Base-by-base conservation (phyloP, 164 flowering plant genomes). In the Berberis vulgaris region DNA sequence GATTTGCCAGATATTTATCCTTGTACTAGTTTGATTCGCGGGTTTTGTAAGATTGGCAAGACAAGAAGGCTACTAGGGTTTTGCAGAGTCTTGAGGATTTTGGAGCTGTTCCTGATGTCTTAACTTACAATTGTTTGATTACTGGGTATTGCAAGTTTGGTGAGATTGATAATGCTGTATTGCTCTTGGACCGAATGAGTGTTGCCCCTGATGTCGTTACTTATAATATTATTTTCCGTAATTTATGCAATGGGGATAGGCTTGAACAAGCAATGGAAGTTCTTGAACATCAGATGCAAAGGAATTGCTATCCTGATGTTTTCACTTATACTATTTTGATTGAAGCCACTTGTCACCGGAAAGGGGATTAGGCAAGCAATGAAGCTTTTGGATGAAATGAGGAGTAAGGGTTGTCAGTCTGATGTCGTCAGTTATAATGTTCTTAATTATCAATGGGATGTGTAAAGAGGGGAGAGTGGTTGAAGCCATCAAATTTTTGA, bases 331-430 rank as follows among this genome's bases (percentile, higher is more conserved):
- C 97, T 2, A 86, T 91, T 65, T 71, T 91, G 83, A 85, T 91
- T n/a, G 91, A 91, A 78, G 97, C 91, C 1, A 84, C 90, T 45
- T 88, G 94, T 70, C 81, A 77, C 67, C 91, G 81, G 68, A 78
- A 80, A 67, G 97, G 97, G 97, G 11, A 91, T 91, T 64, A 84
- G 70, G 39, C 83, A 88, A 67, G 97, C 89, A 13, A 85, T 87
- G 96, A 86, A 87, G 82, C 84, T 91, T 45, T 63, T 91, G 57
- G 94, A 91, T 81, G 96, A 91, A 74, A 91, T 91, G 96, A 82
- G 82, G 74, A 80, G 59, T 63, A 85, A 76, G 72, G 96, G 96
- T 6, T 86, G 96, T 69, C 82, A 81, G n/a, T 94, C 97, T 11
- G 96, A 91, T 78, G 83, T 87, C 1, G 87, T 88, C 56, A 88